Evolutionary conservation across 129 eudicot genomes (phyloP).

Genomic region (Flaveria ramosissima): DNA sequence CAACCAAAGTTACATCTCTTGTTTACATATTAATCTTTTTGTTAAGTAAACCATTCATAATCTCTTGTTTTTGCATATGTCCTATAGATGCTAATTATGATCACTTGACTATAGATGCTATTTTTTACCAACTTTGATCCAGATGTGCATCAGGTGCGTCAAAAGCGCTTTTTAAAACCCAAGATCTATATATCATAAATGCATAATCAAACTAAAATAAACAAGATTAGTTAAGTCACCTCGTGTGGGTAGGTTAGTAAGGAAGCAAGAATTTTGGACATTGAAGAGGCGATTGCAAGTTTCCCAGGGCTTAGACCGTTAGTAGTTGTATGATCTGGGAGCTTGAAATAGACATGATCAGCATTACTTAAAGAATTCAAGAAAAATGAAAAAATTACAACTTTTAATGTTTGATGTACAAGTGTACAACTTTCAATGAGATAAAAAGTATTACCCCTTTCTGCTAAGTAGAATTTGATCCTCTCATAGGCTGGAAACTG

Average conservation of each 20-base stretch:
- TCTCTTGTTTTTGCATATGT: neutral
- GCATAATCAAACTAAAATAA: neutral
- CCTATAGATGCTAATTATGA: neutral
- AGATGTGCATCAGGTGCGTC: neutral
- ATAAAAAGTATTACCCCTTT: slow-evolving; percentile 53
- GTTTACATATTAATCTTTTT: neutral
- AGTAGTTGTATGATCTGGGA: slow-evolving; percentile 60
- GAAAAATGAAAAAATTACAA: neutral
- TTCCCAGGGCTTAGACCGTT: slow-evolving; percentile 66
- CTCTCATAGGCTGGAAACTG: slow-evolving; percentile 95
- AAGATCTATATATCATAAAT: neutral
- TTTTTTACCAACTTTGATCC: neutral
- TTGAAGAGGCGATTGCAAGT: slow-evolving; percentile 84
- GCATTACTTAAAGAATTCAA: slow-evolving; percentile 35
- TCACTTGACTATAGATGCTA: neutral
- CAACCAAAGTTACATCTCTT: neutral
- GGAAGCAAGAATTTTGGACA: slow-evolving; percentile 85
- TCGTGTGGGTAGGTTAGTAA: slow-evolving; percentile 88
- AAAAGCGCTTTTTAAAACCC: neutral
- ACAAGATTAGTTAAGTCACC: slow-evolving; percentile 39
- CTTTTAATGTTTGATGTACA: slow-evolving; percentile 13
- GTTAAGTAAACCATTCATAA: neutral
- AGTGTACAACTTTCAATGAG: slow-evolving; percentile 13
- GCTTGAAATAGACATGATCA: slow-evolving; percentile 39
- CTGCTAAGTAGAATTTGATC: slow-evolving; percentile 75